A percentile compares a stretch with the other conserved stretches of the same genome.
Evolutionary conservation across 257 asterid species (phyloP).

Genomic region (Cinchona pubescens): DNA sequence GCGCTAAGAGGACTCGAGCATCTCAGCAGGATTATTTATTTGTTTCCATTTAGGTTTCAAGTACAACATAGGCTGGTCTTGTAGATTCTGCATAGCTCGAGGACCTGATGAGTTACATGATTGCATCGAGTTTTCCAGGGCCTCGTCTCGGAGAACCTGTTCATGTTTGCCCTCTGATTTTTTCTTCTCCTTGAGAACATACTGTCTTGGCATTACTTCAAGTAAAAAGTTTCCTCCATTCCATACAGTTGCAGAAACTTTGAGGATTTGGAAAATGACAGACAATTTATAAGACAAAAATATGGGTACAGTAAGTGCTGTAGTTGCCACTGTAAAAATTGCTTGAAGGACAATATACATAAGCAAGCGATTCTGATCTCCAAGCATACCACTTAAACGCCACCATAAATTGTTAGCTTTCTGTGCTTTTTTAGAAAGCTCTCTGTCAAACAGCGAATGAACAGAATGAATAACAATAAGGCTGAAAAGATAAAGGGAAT

Average conservation of each 20-base stretch:
- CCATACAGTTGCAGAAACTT: constrained; percentile 86
- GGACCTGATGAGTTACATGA: constrained; percentile 27
- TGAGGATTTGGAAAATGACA: constrained; percentile 69
- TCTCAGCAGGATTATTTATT: constrained; percentile 23
- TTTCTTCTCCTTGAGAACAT: constrained; percentile 73
- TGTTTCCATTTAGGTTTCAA: constrained; percentile 15
- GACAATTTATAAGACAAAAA: constrained; percentile 76
- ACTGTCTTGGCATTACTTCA: constrained; percentile 97
- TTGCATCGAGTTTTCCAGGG: constrained; percentile 14
- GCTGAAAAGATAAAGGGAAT: neutral
- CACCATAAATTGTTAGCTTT: constrained; percentile 92
- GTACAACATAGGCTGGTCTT: neutral
- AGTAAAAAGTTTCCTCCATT: constrained; percentile 89
- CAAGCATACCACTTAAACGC: constrained; percentile 90
- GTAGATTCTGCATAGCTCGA: constrained; percentile 30
- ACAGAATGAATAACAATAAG: neutral
- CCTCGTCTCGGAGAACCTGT: constrained; percentile 23
- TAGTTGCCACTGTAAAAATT: constrained; percentile 81
- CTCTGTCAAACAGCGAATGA: constrained; percentile 39
- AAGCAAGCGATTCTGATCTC: constrained; percentile 84
- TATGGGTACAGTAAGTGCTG: constrained; percentile 82
- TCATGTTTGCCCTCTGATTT: constrained; percentile 53
- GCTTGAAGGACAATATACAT: constrained; percentile 91
- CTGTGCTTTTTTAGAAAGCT: constrained; percentile 87
- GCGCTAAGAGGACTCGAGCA: constrained; percentile 21